A percentile compares a stretch with the other conserved stretches of the same genome.
Conservation (phyloP, 2,329 filamentous ascomycete species). For the Fusarium palustre region DNA sequence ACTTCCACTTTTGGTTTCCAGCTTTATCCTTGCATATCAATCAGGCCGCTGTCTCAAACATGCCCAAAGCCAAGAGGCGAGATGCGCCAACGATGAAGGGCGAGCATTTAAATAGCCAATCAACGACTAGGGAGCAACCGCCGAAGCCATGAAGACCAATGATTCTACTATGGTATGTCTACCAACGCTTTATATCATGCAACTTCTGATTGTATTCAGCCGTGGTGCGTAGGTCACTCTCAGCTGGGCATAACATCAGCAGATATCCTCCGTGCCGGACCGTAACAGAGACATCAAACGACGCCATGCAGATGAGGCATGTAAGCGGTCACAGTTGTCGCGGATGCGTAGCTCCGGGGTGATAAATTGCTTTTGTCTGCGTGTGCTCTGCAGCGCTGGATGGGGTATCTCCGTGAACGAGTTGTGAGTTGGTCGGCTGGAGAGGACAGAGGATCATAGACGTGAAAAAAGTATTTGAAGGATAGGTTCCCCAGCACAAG, state of each 20-base stretch:
- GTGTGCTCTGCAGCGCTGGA: too few relatives aligned
- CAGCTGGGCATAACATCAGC: not conserved
- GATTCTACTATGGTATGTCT: too few relatives aligned
- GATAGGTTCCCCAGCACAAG: not conserved
- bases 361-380: slow-evolving; percentile 5
- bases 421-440: not conserved
- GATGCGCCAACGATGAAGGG: not conserved
- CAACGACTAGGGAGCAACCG: accelerated
- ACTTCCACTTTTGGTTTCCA: not conserved
- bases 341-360: not conserved
- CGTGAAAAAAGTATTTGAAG: slow-evolving; percentile 5
- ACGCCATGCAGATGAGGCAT: not conserved
- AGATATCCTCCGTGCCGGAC: not conserved
- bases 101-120: not conserved
- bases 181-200: slow-evolving; percentile 3
- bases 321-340: not conserved
- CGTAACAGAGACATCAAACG: not conserved
- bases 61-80: not conserved
- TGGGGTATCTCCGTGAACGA: too few relatives aligned
- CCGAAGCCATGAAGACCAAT: not conserved
- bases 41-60: not conserved
- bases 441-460: not conserved
- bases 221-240: not conserved
- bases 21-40: not conserved
- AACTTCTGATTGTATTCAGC: not conserved